These are phyloP conservation scores for Fusarium vanettenii DNA, from an alignment of 2,329 filamentous ascomycete genomes.

Conservation along the genomic window DNA sequence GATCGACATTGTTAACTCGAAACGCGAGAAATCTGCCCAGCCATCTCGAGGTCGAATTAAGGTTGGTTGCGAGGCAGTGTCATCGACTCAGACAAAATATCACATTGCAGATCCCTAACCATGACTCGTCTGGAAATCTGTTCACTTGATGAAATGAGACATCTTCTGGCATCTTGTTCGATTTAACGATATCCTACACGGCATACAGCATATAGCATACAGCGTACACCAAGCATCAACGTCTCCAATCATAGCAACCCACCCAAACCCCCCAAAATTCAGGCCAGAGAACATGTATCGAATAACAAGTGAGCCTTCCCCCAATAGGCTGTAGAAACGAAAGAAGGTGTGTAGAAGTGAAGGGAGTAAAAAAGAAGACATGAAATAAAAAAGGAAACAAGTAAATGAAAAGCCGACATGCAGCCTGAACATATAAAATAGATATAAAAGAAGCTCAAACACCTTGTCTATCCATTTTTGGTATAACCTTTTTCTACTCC, in stretches of 20 bases:
- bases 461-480: conserved; percentile 46
- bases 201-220: neutral
- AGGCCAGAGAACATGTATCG: neutral
- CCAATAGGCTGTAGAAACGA: neutral
- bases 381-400: neutral
- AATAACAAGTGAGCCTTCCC: conserved; percentile 4
- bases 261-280: neutral
- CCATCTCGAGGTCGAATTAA: neutral
- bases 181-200: neutral
- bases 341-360: neutral
- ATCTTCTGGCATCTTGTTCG: neutral
- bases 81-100: neutral
- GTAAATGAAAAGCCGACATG: neutral
- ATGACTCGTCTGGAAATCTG: neutral
- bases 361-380: neutral
- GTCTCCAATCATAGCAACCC: neutral
- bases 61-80: neutral
- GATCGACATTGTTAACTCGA: neutral
- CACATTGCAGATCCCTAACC: neutral
- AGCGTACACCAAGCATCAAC: neutral
- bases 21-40: neutral
- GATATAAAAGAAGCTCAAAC: conserved; percentile 30
- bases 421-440: conserved; percentile 9
- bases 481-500: conserved; percentile 46
- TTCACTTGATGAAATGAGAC: neutral